phyloP scores from a whole-genome alignment of 2,329 filamentous ascomycete genomes.

The Penicillium sp. region DNA sequence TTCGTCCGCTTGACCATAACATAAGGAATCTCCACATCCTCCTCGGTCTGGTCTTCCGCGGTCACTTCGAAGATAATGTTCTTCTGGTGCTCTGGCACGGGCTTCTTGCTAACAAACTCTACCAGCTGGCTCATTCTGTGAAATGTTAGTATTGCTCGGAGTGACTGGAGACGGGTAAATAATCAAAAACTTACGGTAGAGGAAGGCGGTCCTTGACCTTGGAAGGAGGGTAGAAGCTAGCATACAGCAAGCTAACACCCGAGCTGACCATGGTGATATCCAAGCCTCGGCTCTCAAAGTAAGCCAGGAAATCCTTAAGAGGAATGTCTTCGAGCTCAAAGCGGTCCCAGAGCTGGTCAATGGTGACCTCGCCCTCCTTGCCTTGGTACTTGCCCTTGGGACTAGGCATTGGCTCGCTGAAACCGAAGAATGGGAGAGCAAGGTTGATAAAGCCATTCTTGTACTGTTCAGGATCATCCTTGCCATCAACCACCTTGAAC shows the following conservation, averaged over 20 bases:
- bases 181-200: constrained; percentile 59
- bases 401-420: constrained; percentile 93
- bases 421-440: constrained; percentile 94
- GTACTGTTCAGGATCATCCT: constrained; percentile 96
- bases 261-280: constrained; percentile 91
- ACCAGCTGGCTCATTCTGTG: constrained; percentile 82
- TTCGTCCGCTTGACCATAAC: constrained; percentile 78
- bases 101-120: constrained; percentile 86
- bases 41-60: constrained; percentile 80
- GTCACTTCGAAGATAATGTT: constrained; percentile 97
- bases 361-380: constrained; percentile 70
- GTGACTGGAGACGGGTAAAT: not conserved
- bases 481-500: constrained; percentile 95
- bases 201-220: constrained; percentile 78
- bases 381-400: constrained; percentile 89
- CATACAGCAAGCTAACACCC: constrained; percentile 93
- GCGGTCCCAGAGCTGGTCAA: constrained; percentile 98
- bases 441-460: constrained; percentile 99
- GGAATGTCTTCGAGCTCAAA: constrained; percentile 89
- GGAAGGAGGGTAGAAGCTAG: constrained; percentile 83
- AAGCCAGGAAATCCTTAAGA: constrained; percentile 75
- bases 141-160: constrained; percentile 26
- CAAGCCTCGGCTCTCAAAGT: constrained; percentile 79
- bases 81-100: constrained; percentile 85
- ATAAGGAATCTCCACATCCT: constrained; percentile 96